Evolutionary conservation across 106 monocot species (phyloP), one percentile per base, ranked within the genome.

Genomic region (Dendrobium huoshanense): DNA sequence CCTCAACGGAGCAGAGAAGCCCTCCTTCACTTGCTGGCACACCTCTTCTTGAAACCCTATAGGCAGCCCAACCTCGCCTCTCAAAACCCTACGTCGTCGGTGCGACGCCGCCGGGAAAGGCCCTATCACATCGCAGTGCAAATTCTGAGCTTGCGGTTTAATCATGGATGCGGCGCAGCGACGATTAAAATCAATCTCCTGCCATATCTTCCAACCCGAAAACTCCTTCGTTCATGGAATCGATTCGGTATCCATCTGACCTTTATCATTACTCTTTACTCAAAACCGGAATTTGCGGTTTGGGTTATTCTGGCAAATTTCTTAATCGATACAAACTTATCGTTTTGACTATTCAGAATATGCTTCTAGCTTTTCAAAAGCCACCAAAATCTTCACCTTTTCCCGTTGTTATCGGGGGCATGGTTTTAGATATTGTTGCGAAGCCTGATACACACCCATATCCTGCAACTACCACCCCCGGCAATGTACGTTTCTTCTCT

Each of bases 361-460:
- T 2, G 3, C 18, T 85, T 37, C 31, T 55, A 70, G 77, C 22
- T 25, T 17, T 6, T 27, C 76, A 67, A 37, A 40, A 25, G 5
- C 4, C 4, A 4, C 16, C 41, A 9, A 22, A 18, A 29, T 55
- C 54, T 59, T 18, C 67, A 55, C 47, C 81, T n/a, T 67, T 19
- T 43, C 91, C 91, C 4, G 87, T 93, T 51, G 81, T 96, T 19
- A 85, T 96, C 1, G 96, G 96, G 45, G 96, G 93, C 19, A 92
- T 94, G 96, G 90, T 96, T 55, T 61, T 93, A 76, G 96, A 96
- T 67, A 86, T 96, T 65, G 85, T 92, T 10, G 96, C 90, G 20
- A 92, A 84, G 84, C 93, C 93, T 31, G 48, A 55, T 20, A 16
- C 80, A 5, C 48, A 72, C 51, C 81, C 84, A 15, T 61, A 79